A percentile compares a stretch with the other conserved stretches of the same genome.
These are phyloP conservation scores for Polyplosphaeria fusca DNA, from an alignment of 495 filamentous ascomycete genomes.

Conservation along the genomic window DNA sequence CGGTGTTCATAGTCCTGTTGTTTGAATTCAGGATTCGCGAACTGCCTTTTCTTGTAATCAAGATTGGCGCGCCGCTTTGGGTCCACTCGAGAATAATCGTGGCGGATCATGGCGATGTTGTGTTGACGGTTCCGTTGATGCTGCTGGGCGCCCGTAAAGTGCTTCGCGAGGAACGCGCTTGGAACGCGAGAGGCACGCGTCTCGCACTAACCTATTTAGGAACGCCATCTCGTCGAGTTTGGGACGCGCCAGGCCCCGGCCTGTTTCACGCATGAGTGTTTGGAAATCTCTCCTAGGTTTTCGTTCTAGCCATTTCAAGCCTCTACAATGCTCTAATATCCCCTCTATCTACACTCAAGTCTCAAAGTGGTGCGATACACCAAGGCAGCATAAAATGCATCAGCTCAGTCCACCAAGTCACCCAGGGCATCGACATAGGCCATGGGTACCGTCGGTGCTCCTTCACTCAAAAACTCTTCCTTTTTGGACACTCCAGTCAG, in stretches of 20 bases:
- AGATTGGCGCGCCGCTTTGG: conserved; percentile 70
- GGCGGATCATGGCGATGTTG: conserved; percentile 24
- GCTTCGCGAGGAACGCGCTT: background rate
- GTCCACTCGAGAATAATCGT: conserved; percentile 59
- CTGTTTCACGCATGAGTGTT: too few relatives aligned
- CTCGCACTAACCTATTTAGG: too few relatives aligned
- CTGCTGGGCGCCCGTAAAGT: background rate
- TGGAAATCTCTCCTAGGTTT: too few relatives aligned
- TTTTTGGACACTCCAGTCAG: conserved; percentile 84
- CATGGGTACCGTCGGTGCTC: conserved; percentile 60
- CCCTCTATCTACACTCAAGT: background rate
- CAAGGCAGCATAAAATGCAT: background rate
- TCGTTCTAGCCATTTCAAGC: too few relatives aligned
- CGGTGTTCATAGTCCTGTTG: conserved; percentile 75
- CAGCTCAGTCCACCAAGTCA: conserved; percentile 55
- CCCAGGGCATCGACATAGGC: conserved; percentile 80
- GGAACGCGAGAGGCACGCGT: background rate
- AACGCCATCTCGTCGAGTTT: too few relatives aligned
- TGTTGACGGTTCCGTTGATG: background rate
- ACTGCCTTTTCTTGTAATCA: conserved; percentile 82
- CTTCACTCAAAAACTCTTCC: conserved; percentile 70
- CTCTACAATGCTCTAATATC: too few relatives aligned
- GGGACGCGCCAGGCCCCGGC: too few relatives aligned
- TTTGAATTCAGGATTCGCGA: conserved; percentile 67
- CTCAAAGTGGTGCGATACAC: background rate